Evolutionary conservation across 495 filamentous ascomycete species (phyloP).

Genomic region (Mytilinidion resinicola): DNA sequence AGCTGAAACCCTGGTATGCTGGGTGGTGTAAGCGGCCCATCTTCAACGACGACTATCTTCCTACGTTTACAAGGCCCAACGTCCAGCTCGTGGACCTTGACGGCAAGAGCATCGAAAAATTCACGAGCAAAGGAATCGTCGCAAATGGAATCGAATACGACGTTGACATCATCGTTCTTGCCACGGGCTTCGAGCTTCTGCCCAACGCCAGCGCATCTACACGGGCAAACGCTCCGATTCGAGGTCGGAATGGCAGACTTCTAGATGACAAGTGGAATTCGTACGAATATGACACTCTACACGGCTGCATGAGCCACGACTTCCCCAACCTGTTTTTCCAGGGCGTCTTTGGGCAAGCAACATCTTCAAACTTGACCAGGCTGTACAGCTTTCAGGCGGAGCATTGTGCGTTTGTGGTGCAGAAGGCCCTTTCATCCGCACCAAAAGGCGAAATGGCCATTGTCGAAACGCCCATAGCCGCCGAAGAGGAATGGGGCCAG

Average conservation of each 20-base stretch:
- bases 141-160: background rate
- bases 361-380: background rate
- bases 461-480: background rate
- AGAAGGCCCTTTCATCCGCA: background rate
- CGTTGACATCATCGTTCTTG: background rate
- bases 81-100: slow-evolving; percentile 18
- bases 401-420: background rate
- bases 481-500: background rate
- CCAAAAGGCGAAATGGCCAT: background rate
- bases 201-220: background rate
- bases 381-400: background rate
- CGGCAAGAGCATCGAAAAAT: background rate
- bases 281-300: background rate
- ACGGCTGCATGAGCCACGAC: background rate
- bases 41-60: slow-evolving; percentile 45
- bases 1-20: slow-evolving; percentile 44
- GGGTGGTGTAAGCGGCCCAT: slow-evolving; percentile 43
- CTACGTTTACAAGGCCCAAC: slow-evolving; percentile 40
- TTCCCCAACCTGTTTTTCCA: background rate
- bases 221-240: background rate
- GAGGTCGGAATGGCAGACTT: background rate
- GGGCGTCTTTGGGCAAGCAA: background rate
- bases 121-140: background rate
- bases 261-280: background rate
- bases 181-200: background rate